phyloP scores from a whole-genome alignment of 139 green algal species.

The Volvox africanus region DNA sequence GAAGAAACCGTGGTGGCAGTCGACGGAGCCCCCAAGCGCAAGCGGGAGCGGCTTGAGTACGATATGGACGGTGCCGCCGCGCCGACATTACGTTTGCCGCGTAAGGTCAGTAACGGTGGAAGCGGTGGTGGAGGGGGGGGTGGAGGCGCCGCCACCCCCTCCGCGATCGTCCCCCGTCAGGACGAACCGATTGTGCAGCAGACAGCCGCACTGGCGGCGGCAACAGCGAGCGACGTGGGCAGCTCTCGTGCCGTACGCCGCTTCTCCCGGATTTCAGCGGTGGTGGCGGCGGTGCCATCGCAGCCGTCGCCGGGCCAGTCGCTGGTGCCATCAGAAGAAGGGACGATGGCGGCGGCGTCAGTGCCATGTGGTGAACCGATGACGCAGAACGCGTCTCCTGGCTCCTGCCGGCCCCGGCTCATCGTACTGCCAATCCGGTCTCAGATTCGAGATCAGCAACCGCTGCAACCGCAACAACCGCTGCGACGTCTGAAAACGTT shows the following conservation, averaged over 20 bases:
- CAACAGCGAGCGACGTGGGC: too few species aligned
- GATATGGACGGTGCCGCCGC: neutral
- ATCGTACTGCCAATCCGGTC: slow-evolving; percentile 28
- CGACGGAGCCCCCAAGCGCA: neutral
- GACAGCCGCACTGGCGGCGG: too few species aligned
- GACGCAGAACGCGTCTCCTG: neutral
- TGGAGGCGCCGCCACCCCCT: neutral
- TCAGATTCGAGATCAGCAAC: neutral
- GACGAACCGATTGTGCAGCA: neutral
- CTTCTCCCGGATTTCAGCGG: too few species aligned
- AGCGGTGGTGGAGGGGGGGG: neutral
- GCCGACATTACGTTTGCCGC: too few species aligned
- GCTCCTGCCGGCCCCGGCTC: neutral
- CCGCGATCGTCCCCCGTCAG: too few species aligned
- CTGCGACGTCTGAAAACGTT: neutral
- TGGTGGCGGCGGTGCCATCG: neutral
- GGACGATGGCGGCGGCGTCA: neutral
- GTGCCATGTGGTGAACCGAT: neutral
- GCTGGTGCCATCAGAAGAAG: neutral
- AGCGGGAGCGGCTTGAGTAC: neutral
- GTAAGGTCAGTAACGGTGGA: too few species aligned
- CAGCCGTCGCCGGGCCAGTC: neutral
- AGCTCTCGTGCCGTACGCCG: too few species aligned
- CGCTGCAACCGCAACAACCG: neutral
- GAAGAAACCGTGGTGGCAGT: too few species aligned